Base-by-base conservation (phyloP, 2,329 filamentous ascomycete species). In the Venturia oleaginea region DNA sequence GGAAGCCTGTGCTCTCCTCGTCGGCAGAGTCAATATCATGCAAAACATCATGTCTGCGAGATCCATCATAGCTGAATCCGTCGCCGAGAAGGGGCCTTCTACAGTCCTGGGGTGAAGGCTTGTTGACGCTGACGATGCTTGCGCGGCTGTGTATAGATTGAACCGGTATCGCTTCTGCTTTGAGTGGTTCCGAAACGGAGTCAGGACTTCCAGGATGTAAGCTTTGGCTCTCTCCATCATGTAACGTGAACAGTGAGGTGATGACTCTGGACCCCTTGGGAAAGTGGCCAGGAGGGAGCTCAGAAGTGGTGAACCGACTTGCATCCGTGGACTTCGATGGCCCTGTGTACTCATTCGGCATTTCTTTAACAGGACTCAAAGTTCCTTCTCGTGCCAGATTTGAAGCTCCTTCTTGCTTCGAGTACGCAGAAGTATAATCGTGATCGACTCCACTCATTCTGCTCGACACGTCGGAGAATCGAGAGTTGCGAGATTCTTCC, bases 291-390 rank as follows among this genome's bases (percentile, higher is more conserved):
- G 51, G 51, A 34, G 51, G 51, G 51, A 57, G 51, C 19, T 57
- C 51, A 32, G 51, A 57, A 19, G 51, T 57, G 27, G 51, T 57
- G 19, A 57, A 57, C 34, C 51, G 27, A 13, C 27, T 57, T 7
- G 51, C 30, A 57, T 57, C 51, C n/a, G 51, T 34, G 30, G 51
- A 30, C 51, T 57, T 57, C 27, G 51, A 34, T 57, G 51, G 24
- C 1, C 51, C 27, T 30, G 51, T 30, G 27, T 57, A 30, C 51
- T 57, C 51, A 57, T 57, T 57, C 11, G 51, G 51, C 51, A 57
- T 57, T 34, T 57, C 51, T 22, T 57, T 57, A 4, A 57, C 51
- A 57, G 51, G 51, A 8, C 51, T 57, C 51, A 57, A 57, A 13
- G 51, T 34, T 32, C 51, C 51, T 19, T 57, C 51, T 34, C 51